Base-by-base conservation (phyloP, 352 stramenopile genomes). In the Pythium grandisporangium region DNA sequence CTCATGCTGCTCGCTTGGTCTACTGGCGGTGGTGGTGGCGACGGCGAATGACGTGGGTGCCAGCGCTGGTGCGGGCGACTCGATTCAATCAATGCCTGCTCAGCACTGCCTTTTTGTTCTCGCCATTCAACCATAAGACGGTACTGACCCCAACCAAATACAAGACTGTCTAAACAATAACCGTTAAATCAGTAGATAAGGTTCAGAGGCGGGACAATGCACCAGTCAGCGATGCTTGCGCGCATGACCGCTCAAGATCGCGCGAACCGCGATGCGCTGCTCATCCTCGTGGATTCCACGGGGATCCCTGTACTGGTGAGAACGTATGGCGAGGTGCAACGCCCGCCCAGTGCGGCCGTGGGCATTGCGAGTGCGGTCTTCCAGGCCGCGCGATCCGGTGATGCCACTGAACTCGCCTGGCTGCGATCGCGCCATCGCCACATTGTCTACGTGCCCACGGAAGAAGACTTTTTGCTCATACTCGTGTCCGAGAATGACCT, bases 1-100 rank as follows among this genome's bases (percentile, higher is more conserved):
- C 84, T 95, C 84, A 95, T 95, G 36, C 16, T 42, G 32, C 12
- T 6, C 30, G 11, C 37, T n/a, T n/a, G n/a, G n/a, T n/a, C n/a
- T n/a, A n/a, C n/a, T n/a, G n/a, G n/a, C n/a, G n/a, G 45, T 35
- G 25, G 26, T 37, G 21, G 30, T 53, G n/a, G 13, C 12, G 22
- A 8, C 30, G 30, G 6, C 2, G 42, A 20, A 26, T 41, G 29
- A 38, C 33, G 7, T 6, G 12, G 19, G 16, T 38, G 33, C 10
- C 33, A 17, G 19, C 16, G 33, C 33, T 10, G 12, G n/a, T n/a
- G n/a, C n/a, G n/a, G n/a, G n/a, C n/a, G n/a, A n/a, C n/a, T n/a
- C n/a, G n/a, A n/a, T n/a, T n/a, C n/a, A n/a, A n/a, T n/a, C n/a
- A n/a, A n/a, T n/a, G n/a, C n/a, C n/a, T n/a, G n/a, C n/a, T n/a